phyloP scores from a whole-genome alignment of 2,329 filamentous ascomycete species.

The Diaporthe velutina region DNA sequence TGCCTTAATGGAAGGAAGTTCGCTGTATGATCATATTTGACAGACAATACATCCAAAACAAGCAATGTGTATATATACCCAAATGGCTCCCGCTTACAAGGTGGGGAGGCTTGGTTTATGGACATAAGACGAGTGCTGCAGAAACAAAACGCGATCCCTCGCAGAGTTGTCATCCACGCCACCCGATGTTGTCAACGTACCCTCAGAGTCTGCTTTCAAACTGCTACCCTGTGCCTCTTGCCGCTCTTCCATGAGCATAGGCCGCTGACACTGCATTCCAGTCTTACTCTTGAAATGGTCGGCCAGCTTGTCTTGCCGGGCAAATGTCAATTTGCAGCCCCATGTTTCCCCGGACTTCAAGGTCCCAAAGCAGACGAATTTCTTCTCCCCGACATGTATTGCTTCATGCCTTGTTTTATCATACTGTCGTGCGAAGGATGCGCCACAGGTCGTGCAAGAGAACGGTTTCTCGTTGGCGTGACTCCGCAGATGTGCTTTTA shows the following conservation, averaged over 20 bases:
- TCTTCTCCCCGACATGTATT: constrained; percentile 40
- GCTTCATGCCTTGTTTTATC: constrained; percentile 43
- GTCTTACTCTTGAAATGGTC: constrained; percentile 42
- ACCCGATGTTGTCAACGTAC: background rate
- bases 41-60: background rate
- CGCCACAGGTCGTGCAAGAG: constrained; percentile 40
- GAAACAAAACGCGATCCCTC: background rate
- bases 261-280: constrained; percentile 41
- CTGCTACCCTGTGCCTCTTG: background rate
- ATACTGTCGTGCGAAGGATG: constrained; percentile 40
- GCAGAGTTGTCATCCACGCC: background rate
- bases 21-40: background rate
- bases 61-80: background rate
- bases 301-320: constrained; percentile 42
- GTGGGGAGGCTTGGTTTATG: background rate
- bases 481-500: constrained; percentile 42
- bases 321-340: constrained; percentile 44
- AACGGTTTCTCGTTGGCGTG: constrained; percentile 42
- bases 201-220: background rate
- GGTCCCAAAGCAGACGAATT: constrained; percentile 41
- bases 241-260: background rate
- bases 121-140: background rate
- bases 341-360: constrained; percentile 43
- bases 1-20: background rate
- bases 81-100: background rate